Conservation (phyloP, 441 rosid genomes). For the Adansonia grandidieri region DNA sequence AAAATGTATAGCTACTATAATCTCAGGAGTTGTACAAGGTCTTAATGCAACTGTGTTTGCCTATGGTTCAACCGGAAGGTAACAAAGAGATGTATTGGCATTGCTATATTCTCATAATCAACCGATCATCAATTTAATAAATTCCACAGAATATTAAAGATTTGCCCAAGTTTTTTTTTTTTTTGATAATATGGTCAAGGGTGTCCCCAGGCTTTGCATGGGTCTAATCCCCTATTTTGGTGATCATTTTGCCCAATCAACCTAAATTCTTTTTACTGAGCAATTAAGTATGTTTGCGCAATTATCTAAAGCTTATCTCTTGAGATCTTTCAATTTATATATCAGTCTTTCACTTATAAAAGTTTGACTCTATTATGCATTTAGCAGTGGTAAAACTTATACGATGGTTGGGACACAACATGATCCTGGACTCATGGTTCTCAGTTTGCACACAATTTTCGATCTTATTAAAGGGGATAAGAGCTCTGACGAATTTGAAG, state of each 20-base stretch:
- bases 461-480: constrained; percentile 66
- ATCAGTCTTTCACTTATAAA: neutral
- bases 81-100: constrained; percentile 29
- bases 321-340: constrained; percentile 3
- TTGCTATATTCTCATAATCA: constrained; percentile 17
- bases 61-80: constrained; percentile 95
- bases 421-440: constrained; percentile 98
- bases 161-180: neutral
- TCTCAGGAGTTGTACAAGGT: constrained; percentile 83
- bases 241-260: constrained; percentile 1
- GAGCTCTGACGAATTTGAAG: constrained; percentile 78
- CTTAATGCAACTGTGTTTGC: constrained; percentile 93
- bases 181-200: neutral
- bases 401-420: constrained; percentile 89
- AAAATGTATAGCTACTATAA: constrained; percentile 60
- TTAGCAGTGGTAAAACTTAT: constrained; percentile 82
- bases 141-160: neutral
- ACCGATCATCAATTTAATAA: neutral
- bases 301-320: constrained; percentile 10
- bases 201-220: neutral
- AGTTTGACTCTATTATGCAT: constrained; percentile 19
- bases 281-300: neutral
- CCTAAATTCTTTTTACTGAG: neutral
- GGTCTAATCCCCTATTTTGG: neutral
- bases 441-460: constrained; percentile 80